These are phyloP conservation scores for Odontarrhena argentea DNA, from an alignment of 345 rosid species.

Conservation along the genomic window DNA sequence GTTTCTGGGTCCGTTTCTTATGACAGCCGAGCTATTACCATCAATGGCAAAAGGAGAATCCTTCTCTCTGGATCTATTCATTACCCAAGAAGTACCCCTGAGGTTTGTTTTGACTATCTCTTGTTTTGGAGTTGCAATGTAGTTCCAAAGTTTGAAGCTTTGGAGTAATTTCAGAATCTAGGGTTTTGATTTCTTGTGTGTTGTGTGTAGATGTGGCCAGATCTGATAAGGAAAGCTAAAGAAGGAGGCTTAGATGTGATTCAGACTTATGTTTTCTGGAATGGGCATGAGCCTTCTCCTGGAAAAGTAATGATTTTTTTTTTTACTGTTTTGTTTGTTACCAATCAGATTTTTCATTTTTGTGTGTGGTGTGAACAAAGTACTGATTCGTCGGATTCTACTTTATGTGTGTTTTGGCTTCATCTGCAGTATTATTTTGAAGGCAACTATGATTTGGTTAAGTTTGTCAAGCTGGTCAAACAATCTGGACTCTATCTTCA, in stretches of 20 bases:
- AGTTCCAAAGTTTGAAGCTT: slow-evolving; percentile 14
- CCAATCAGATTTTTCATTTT: not conserved
- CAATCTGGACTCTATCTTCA: slow-evolving; percentile 91
- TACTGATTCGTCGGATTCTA: slow-evolving; percentile 33
- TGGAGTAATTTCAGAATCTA: not conserved
- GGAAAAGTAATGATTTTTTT: slow-evolving; percentile 62
- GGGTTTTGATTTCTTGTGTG: slow-evolving; percentile 17
- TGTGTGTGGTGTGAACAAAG: slow-evolving; percentile 19
- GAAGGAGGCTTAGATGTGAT: slow-evolving; percentile 97
- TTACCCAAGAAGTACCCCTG: slow-evolving; percentile 97
- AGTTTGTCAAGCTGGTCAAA: slow-evolving; percentile 77
- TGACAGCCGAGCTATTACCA: slow-evolving; percentile 74
- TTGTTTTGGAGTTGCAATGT: slow-evolving; percentile 18
- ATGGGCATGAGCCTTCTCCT: slow-evolving; percentile 94
- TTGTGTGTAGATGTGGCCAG: slow-evolving; percentile 95
- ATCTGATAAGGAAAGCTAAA: slow-evolving; percentile 90
- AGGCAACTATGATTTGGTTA: slow-evolving; percentile 89
- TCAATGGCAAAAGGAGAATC: slow-evolving; percentile 89
- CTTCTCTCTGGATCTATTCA: slow-evolving; percentile 98
- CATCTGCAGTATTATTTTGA: slow-evolving; percentile 74
- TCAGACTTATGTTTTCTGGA: slow-evolving; percentile 99
- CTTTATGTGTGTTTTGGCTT: slow-evolving; percentile 29
- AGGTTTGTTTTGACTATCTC: slow-evolving; percentile 44
- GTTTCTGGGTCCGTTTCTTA: slow-evolving; percentile 78
- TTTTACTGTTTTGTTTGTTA: slow-evolving; percentile 14